Conservation (phyloP, 805 yeast species). For the Wickerhamiella hasegawae region DNA sequence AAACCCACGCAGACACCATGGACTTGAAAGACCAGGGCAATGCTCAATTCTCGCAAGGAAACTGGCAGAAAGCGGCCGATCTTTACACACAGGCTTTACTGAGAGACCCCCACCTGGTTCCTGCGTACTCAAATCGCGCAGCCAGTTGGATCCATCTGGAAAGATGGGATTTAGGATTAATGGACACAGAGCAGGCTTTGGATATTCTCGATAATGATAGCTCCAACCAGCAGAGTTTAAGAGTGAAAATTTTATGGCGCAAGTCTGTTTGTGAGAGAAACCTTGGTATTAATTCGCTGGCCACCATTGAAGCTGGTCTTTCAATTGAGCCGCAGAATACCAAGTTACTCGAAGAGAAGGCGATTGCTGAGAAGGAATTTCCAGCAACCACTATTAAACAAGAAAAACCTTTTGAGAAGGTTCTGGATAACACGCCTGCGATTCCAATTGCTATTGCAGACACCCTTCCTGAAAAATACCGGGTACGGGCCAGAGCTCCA, state of each 20-base stretch:
- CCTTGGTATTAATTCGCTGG: constrained; percentile 5
- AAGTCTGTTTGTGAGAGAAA: constrained; percentile 9
- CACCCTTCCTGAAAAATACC: constrained; percentile 5
- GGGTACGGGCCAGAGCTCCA: no score
- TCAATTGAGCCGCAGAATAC: constrained; percentile 10
- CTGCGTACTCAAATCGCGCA: constrained; percentile 15
- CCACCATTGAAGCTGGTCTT: constrained; percentile 8
- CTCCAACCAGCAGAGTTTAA: neutral
- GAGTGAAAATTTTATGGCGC: constrained; percentile 10
- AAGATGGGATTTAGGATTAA: constrained; percentile 7
- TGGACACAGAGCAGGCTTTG: constrained; percentile 11
- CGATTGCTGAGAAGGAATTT: no score
- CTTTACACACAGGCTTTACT: constrained; percentile 11
- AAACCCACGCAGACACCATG: no score
- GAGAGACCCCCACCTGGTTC: constrained; percentile 7
- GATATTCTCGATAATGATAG: neutral
- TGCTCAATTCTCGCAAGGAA: constrained; percentile 4
- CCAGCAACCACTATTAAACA: no score
- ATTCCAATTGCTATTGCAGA: constrained; percentile 1
- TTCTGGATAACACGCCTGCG: no score
- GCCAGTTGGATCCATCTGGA: constrained; percentile 13
- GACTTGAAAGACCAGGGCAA: constrained; percentile 11
- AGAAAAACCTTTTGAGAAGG: no score
- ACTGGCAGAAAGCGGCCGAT: constrained; percentile 7
- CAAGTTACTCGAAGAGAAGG: constrained; percentile 7